Evolutionary conservation across 345 rosid genomes (phyloP).

Genomic region (Geranium brycei): DNA sequence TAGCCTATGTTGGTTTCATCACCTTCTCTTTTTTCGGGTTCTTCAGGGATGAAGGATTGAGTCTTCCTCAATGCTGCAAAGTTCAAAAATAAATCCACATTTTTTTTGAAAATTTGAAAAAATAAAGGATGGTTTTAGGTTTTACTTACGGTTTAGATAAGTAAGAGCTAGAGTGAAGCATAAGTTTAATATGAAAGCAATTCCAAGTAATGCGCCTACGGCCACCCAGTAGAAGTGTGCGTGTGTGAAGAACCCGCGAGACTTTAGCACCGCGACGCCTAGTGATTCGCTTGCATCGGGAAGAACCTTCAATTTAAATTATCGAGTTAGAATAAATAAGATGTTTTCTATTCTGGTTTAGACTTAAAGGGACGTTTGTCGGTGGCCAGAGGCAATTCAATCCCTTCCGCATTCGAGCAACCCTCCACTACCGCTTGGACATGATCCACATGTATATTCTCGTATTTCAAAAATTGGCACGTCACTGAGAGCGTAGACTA

Average conservation of each 20-base stretch:
- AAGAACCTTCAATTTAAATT: constrained; percentile 8
- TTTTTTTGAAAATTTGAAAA: not conserved
- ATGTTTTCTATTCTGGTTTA: too few species aligned
- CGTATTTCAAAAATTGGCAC: too few species aligned
- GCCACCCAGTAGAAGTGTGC: constrained; percentile 60
- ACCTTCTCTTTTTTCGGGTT: constrained; percentile 8
- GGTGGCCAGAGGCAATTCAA: too few species aligned
- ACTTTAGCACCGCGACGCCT: constrained; percentile 36
- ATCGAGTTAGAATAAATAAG: too few species aligned
- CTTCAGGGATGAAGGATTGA: constrained; percentile 12
- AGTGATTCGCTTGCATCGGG: constrained; percentile 17
- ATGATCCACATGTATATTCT: too few species aligned
- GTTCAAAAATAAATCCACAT: not conserved
- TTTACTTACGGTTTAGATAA: constrained; percentile 32
- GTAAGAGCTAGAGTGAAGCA: constrained; percentile 38
- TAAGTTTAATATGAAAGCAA: constrained; percentile 32
- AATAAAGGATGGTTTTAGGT: not conserved
- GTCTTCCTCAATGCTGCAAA: constrained; percentile 21
- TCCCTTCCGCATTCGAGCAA: too few species aligned
- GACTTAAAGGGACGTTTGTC: too few species aligned
- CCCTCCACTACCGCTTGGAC: too few species aligned
- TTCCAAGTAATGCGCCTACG: constrained; percentile 38
- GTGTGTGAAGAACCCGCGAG: constrained; percentile 29
- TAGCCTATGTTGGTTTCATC: not conserved
- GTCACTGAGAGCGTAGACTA: too few species aligned